Evolutionary conservation across 371 early-diverging fungal species (phyloP), one percentile per base, ranked within the genome.

Genomic region (Thermomucor indicae-seudaticae): DNA sequence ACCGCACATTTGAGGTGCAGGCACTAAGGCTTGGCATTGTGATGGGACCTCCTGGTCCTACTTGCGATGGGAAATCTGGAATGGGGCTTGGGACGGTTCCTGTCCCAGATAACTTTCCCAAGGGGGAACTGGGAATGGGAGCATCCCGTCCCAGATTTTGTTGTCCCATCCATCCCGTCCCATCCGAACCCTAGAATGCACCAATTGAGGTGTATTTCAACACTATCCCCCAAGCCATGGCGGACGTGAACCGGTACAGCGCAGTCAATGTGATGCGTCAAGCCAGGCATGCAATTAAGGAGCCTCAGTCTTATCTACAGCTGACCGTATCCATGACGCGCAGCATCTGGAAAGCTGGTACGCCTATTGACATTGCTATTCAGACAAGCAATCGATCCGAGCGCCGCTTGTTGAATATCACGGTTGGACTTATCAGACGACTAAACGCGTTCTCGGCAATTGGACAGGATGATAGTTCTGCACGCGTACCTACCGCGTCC

Each of bases 321-420:
- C n/a, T 67, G 6, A 54, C 52, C 6, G 19, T 60, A 4, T 43
- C 46, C 4, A 23, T 71, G 16, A 44, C 60, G 1, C 57, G 62
- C 2, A 40, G 51, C 11, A 37, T 71, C 1, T 71, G 72, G 72
- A 53, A 62, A 12, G 42, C 72, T 2, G 67, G 64, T 1, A 30
- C 65, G 4, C 58, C 62, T 3, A 62, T 71, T 29, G 62, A 67
- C 47, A 38, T 60, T 2, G 27, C 37, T 1, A 34, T 70, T n/a
- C 53, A 58, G 16, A 44, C 57, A 12, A 25, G 53, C 10, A 63
- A 65, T 23, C 14, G 16, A n/a, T 58, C 57, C 11, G 32, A 43
- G n/a, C 41, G 49, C 3, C 43, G 32, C 23, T 34, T 57, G 1
- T 32, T 35, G 4, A 54, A 64, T 37, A 49, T 67, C 35, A 59